A percentile compares a stretch with the other conserved stretches of the same genome.
Evolutionary conservation across 1,284 basidiomycete species (phyloP).

Genomic region (Ustilago sp.): DNA sequence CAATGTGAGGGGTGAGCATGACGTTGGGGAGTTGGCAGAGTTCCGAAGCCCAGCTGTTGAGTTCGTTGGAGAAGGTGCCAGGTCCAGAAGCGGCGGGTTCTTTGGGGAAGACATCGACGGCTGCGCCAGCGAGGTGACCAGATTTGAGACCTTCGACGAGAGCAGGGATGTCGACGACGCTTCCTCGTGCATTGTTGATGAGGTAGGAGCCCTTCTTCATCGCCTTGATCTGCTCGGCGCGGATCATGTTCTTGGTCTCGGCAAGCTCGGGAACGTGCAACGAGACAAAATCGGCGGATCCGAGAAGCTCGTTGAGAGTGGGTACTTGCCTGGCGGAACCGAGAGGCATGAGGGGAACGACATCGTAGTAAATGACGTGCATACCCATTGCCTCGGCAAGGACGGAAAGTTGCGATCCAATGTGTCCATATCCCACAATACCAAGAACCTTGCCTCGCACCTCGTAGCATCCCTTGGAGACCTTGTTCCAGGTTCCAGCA

Average conservation of each 20-base stretch:
- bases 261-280: slow-evolving; percentile 96
- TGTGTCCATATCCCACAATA: slow-evolving; percentile 98
- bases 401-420: slow-evolving; percentile 96
- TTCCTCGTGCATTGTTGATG: slow-evolving; percentile 97
- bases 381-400: slow-evolving; percentile 97
- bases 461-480: slow-evolving; percentile 98
- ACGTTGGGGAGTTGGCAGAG: slow-evolving; percentile 63
- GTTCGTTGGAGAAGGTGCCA: slow-evolving; percentile 74
- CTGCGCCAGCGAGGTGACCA: slow-evolving; percentile 90
- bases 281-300: slow-evolving; percentile 89
- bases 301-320: slow-evolving; percentile 81
- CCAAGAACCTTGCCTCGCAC: slow-evolving; percentile 96
- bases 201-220: slow-evolving; percentile 98
- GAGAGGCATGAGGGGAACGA: slow-evolving; percentile 97
- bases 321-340: slow-evolving; percentile 92
- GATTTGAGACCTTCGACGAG: slow-evolving; percentile 84
- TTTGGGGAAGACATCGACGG: slow-evolving; percentile 92
- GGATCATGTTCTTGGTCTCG: slow-evolving; percentile 96
- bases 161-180: slow-evolving; percentile 93
- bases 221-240: slow-evolving; percentile 78
- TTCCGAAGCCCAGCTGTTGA: slow-evolving; percentile 64
- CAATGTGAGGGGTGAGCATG: slow-evolving; percentile 83
- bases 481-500: slow-evolving; percentile 96
- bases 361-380: slow-evolving; percentile 94
- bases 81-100: slow-evolving; percentile 93